Evolutionary conservation across 345 rosid genomes (phyloP).

Genomic region (Dovyalis caffra): DNA sequence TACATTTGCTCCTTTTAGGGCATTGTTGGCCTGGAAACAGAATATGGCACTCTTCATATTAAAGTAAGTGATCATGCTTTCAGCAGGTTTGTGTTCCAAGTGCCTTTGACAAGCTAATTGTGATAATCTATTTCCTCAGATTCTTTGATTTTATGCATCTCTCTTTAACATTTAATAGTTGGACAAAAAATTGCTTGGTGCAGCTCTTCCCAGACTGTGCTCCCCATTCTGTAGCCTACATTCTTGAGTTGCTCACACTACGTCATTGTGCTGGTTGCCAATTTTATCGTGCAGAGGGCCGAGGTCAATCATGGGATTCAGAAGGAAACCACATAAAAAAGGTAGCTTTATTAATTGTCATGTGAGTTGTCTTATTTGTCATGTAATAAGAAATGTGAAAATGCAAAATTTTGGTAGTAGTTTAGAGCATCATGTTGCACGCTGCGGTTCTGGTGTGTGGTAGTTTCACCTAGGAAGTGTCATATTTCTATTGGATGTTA

Average conservation of each 20-base stretch:
- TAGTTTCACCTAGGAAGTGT: not conserved
- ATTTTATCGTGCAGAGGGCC: slow-evolving; percentile 77
- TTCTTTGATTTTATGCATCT: not conserved
- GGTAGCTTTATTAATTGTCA: slow-evolving; percentile 33
- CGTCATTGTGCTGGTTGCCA: slow-evolving; percentile 91
- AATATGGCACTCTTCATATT: slow-evolving; percentile 71
- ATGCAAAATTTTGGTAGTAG: not conserved
- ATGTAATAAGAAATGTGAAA: not conserved
- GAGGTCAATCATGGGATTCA: slow-evolving; percentile 76
- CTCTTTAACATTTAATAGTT: not conserved
- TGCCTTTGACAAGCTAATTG: not conserved
- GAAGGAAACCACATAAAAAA: slow-evolving; percentile 73
- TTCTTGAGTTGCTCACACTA: slow-evolving; percentile 71
- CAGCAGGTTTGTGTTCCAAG: not conserved
- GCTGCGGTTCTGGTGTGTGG: not conserved
- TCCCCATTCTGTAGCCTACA: slow-evolving; percentile 76
- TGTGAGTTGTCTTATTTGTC: not conserved
- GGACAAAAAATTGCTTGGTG: slow-evolving; percentile 14
- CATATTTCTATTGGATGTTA: not conserved
- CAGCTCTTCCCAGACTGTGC: slow-evolving; percentile 97
- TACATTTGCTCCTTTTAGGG: slow-evolving; percentile 47
- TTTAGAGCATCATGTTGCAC: not conserved
- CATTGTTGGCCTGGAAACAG: slow-evolving; percentile 75
- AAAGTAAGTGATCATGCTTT: slow-evolving; percentile 50
- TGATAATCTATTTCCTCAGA: not conserved